These are phyloP conservation scores for Aspergillus coremiiformis DNA, from an alignment of 495 filamentous ascomycete species.

Conservation along the genomic window DNA sequence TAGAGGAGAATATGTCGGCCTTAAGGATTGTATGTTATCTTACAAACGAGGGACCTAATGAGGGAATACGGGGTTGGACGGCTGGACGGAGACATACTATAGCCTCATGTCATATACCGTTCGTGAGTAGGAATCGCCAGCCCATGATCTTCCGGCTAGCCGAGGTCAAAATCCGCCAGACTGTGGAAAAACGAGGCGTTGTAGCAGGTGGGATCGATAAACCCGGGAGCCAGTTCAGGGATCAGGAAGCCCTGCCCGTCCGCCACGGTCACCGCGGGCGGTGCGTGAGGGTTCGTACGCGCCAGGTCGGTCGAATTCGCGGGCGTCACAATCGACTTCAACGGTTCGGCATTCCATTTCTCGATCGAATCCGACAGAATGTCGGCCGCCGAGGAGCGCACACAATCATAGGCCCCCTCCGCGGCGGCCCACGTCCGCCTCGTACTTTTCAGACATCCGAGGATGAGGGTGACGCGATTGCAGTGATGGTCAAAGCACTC, in stretches of 20 bases:
- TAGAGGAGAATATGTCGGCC: too few species aligned
- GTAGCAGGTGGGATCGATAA: slow-evolving; percentile 31
- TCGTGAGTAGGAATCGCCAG: too few species aligned
- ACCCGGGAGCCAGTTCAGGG: slow-evolving; percentile 22
- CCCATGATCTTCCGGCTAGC: too few species aligned
- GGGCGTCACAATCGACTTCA: slow-evolving; percentile 18
- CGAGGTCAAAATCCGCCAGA: slow-evolving; percentile 26
- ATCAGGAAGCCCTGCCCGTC: slow-evolving; percentile 24
- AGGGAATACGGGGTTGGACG: too few species aligned
- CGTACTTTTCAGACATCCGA: slow-evolving; percentile 33
- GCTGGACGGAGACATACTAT: too few species aligned
- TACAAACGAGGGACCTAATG: too few species aligned
- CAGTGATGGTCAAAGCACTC: slow-evolving; percentile 39
- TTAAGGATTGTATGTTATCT: too few species aligned
- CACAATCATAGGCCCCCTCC: slow-evolving; percentile 21
- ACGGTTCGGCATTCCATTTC: slow-evolving; percentile 25
- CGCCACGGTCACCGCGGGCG: slow-evolving; percentile 11
- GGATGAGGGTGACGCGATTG: slow-evolving; percentile 34
- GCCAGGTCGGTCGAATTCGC: slow-evolving; percentile 18
- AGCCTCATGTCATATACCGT: too few species aligned
- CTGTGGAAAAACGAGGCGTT: slow-evolving; percentile 26
- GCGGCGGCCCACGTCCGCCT: slow-evolving; percentile 30
- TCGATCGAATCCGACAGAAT: slow-evolving; percentile 28
- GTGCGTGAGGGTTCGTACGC: slow-evolving; percentile 9
- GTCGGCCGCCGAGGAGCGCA: slow-evolving; percentile 28